A percentile compares a stretch with the other conserved stretches of the same genome.
phyloP scores from a whole-genome alignment of 2,329 filamentous ascomycete genomes.

The Alternaria ventricosa region DNA sequence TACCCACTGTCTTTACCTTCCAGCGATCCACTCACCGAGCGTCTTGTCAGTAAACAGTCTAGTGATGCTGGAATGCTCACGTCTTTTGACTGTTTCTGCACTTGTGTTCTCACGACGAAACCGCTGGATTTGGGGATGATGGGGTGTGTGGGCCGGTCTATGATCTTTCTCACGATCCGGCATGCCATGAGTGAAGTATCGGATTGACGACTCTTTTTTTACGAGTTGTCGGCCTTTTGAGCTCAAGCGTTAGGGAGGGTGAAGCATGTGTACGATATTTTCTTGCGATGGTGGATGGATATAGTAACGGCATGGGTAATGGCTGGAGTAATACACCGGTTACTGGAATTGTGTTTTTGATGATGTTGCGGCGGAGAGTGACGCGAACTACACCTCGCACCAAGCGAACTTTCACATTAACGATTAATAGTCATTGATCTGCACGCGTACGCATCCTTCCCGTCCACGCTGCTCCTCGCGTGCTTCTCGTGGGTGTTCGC shows the following conservation, averaged over 20 bases:
- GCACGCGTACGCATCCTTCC: background rate
- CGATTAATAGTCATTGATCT: background rate
- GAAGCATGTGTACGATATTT: background rate
- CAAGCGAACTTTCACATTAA: accelerated
- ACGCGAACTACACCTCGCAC: background rate
- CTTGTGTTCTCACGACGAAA: conserved; percentile 1
- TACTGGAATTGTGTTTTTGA: background rate
- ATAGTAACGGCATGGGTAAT: background rate
- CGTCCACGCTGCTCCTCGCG: background rate
- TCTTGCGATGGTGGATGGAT: background rate
- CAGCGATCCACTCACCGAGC: conserved; percentile 9
- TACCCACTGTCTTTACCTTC: conserved; percentile 9
- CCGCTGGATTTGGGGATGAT: background rate
- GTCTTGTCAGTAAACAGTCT: background rate
- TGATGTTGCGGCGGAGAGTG: background rate
- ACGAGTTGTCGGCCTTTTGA: background rate
- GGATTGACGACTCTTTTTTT: background rate
- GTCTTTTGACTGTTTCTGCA: conserved; percentile 2
- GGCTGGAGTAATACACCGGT: background rate
- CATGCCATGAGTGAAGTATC: background rate
- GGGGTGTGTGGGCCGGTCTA: background rate
- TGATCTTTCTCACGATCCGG: conserved; percentile 2
- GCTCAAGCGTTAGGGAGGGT: background rate
- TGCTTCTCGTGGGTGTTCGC: background rate
- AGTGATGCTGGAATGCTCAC: conserved; percentile 35